Conservation (phyloP, 116 monocot species). For the Trichopus zeylanicus region DNA sequence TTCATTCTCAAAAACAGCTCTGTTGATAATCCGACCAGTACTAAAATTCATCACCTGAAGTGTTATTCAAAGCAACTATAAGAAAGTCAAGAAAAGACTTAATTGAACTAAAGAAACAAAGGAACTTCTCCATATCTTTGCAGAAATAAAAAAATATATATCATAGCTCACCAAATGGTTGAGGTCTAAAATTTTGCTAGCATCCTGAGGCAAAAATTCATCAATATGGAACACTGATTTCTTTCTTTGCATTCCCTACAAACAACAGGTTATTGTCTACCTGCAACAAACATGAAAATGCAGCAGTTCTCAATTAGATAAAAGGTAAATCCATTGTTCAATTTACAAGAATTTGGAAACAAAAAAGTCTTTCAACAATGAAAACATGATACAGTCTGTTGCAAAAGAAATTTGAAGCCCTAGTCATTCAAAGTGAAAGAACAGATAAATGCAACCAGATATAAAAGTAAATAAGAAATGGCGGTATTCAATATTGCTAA, state of each 20-base stretch:
- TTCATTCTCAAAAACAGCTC: constrained; percentile 61
- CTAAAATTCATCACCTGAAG: constrained; percentile 87
- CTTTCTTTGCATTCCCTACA: constrained; percentile 81
- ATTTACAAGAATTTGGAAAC: too few species aligned
- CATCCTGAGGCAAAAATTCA: too few species aligned
- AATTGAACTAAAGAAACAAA: neutral
- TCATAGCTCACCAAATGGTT: too few species aligned
- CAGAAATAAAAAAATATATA: too few species aligned
- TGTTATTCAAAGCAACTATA: neutral
- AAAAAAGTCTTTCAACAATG: neutral
- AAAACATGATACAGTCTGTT: neutral
- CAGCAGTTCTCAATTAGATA: too few species aligned
- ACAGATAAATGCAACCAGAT: neutral
- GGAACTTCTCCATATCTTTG: too few species aligned
- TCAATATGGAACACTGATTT: constrained; percentile 72
- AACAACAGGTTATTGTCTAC: constrained; percentile 92
- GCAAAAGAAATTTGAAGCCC: neutral
- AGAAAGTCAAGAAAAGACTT: neutral
- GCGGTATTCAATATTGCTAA: too few species aligned
- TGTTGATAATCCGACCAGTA: constrained; percentile 78
- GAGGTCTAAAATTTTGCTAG: too few species aligned
- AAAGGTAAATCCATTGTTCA: too few species aligned
- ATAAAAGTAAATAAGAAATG: too few species aligned
- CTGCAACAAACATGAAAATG: constrained; percentile 36
- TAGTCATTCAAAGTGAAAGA: neutral